phyloP scores from a whole-genome alignment of 2,329 filamentous ascomycete genomes.

The Fusarium sp. region DNA sequence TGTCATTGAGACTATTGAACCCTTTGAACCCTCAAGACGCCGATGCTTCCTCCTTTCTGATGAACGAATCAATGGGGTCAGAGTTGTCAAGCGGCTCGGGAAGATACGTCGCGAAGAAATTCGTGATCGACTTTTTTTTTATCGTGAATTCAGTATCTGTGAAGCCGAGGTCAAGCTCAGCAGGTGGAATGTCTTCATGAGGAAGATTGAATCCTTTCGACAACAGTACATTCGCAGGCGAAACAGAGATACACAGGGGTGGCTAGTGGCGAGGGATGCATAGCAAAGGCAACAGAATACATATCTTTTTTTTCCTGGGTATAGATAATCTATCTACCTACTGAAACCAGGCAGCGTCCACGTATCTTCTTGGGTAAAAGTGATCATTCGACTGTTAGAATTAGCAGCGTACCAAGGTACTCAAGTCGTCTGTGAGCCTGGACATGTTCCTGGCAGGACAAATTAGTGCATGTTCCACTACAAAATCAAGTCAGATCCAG shows the following conservation, averaged over 20 bases:
- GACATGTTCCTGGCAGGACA: background rate
- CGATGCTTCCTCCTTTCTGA: background rate
- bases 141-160: background rate
- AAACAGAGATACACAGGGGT: background rate
- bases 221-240: background rate
- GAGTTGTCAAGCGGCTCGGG: background rate
- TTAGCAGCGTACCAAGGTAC: background rate
- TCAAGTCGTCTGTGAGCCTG: background rate
- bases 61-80: background rate
- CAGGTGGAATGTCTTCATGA: background rate
- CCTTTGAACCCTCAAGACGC: background rate
- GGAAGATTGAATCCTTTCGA: background rate
- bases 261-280: background rate
- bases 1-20: background rate
- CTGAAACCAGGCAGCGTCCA: background rate
- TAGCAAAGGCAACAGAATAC: background rate
- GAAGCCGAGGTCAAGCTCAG: fast-evolving
- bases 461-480: background rate
- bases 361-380: background rate
- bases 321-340: background rate
- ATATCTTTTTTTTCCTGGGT: background rate
- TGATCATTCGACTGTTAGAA: background rate
- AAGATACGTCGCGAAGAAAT: background rate
- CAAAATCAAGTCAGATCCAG: background rate
- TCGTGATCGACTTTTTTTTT: background rate